phyloP scores from a whole-genome alignment of 306 rosid genomes.

The Coriaria nepalensis region DNA sequence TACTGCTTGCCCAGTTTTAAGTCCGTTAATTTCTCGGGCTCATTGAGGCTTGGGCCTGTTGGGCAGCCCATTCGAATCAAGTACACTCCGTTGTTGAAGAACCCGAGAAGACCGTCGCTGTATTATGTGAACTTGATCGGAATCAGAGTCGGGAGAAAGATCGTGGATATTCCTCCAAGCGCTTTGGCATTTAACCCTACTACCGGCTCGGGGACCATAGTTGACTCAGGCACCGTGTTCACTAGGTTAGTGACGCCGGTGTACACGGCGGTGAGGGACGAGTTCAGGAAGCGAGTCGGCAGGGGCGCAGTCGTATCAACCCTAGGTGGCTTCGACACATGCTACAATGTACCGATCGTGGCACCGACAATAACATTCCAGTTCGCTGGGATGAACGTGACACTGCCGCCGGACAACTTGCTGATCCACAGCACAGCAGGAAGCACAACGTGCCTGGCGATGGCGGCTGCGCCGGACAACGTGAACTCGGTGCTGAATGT shows the following conservation, averaged over 20 bases:
- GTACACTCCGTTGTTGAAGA: conserved; percentile 69
- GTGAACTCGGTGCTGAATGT: conserved; percentile 84
- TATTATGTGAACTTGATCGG: conserved; percentile 61
- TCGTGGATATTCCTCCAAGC: conserved; percentile 63
- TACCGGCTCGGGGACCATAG: conserved; percentile 78
- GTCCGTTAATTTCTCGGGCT: conserved; percentile 55
- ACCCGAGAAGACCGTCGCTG: conserved; percentile 77
- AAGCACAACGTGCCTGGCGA: conserved; percentile 53
- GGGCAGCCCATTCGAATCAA: conserved; percentile 72
- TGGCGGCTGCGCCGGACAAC: conserved; percentile 74
- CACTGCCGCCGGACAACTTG: conserved; percentile 63
- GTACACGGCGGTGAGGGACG: conserved; percentile 52
- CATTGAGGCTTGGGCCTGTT: conserved; percentile 73
- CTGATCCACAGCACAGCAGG: conserved; percentile 69
- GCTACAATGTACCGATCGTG: conserved; percentile 48
- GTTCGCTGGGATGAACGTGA: conserved; percentile 83
- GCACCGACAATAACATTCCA: conserved; percentile 68
- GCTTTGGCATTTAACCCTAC: conserved; percentile 67
- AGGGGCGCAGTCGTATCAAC: conserved; percentile 23
- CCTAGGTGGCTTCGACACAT: conserved; percentile 91
- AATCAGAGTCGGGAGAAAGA: conserved; percentile 54
- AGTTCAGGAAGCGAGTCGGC: conserved; percentile 50
- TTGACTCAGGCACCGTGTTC: conserved; percentile 89
- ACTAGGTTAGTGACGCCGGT: conserved; percentile 70
- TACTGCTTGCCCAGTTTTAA: conserved; percentile 89